phyloP scores from a whole-genome alignment of 176 grass and related monocot genomes.

The Miscanthus lutarioriparius region DNA sequence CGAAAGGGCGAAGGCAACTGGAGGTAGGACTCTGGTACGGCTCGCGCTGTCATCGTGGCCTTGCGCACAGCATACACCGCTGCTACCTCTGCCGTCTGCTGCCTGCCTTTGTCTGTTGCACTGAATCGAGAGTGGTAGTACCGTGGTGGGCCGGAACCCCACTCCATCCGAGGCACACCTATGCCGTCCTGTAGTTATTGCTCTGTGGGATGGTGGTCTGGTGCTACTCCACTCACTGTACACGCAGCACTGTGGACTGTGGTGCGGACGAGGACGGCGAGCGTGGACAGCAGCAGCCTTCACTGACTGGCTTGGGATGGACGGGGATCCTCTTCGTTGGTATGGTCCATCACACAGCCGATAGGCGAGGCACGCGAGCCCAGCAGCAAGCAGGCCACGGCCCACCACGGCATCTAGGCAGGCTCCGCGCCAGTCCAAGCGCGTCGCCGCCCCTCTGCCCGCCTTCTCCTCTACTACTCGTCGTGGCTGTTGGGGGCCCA shows the following conservation, averaged over 20 bases:
- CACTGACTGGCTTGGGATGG: background rate
- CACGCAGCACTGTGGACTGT: too few species aligned
- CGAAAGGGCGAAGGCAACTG: background rate
- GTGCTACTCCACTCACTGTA: background rate
- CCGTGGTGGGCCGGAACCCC: background rate
- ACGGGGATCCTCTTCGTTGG: too few species aligned
- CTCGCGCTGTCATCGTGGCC: too few species aligned
- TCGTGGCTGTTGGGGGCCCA: background rate
- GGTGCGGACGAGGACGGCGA: too few species aligned
- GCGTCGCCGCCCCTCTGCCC: background rate
- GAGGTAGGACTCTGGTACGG: background rate
- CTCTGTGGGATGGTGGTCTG: background rate
- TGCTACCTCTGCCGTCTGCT: background rate
- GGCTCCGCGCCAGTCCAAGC: slow-evolving; percentile 11
- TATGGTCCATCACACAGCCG: too few species aligned
- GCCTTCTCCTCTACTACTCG: too few species aligned
- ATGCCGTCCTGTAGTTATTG: background rate
- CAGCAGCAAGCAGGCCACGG: background rate
- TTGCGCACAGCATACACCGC: too few species aligned
- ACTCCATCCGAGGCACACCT: background rate
- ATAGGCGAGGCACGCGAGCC: background rate
- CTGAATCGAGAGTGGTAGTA: background rate
- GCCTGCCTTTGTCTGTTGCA: background rate
- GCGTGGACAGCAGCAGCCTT: too few species aligned
- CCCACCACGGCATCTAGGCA: slow-evolving; percentile 1